Evolutionary conservation across 805 yeast species (phyloP), one percentile per base, ranked within the genome.

Genomic region (Candida sphagnicola): DNA sequence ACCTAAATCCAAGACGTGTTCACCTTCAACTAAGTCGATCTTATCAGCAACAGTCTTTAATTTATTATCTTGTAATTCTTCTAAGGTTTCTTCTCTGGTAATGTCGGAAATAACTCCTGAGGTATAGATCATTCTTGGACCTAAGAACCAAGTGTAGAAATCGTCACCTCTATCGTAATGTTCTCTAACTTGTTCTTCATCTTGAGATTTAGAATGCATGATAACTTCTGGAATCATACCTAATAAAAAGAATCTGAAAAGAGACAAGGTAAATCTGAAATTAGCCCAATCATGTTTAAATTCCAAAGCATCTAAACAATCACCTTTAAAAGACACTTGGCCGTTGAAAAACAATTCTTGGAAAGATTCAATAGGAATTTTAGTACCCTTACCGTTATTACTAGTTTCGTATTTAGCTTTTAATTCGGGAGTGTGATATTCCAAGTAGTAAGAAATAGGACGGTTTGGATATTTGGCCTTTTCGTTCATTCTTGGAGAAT

Each of bases 121-220:
- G 26, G 96, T 89, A 70, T 88, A 89, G 60, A 89, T 75, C 96
- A 88, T 88, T 65, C 96, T 80, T 46, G 95, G 93, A 44, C 96
- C 96, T 51, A 88, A 71, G 72, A 88, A 88, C 95, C 95, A 88
- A 40, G 89, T 68, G 76, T 89, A 89, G 65, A 88, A 88, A 65
- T 89, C 96, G 59, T 88, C 96, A 63, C 96, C 96, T 53, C 96
- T 85, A 71, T 89, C 96, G 62, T 88, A 88, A 68, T 88, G 95
- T 56, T 85, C 96, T 65, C 95, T 80, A 41, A 88, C 96, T 67
- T 88, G 96, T 67, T 88, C 96, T 70, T 88, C 96, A 61, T 89
- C 96, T 70, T 88, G 96, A 15, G 95, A 84, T 59, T 87, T 80
- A 48, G 95, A 82, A 70, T 88, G 96, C 80, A 88, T 61, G 53